These are phyloP conservation scores for Epichloe brachyelytri DNA, from an alignment of 2,329 filamentous ascomycete genomes.

Conservation along the genomic window DNA sequence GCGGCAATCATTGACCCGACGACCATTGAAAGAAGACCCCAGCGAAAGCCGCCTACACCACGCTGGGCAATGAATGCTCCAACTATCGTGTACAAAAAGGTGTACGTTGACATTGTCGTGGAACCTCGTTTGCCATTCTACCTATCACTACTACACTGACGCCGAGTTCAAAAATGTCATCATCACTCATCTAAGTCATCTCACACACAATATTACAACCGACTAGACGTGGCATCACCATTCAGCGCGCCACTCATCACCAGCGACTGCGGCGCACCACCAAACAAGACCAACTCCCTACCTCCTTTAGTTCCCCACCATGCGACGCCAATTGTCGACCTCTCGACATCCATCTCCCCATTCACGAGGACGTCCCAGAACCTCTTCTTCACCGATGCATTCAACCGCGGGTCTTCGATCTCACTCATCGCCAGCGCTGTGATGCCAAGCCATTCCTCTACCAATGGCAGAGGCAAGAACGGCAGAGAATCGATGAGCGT, in stretches of 20 bases:
- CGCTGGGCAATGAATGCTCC: no score
- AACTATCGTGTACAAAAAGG: no score
- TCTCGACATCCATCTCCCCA: conserved; percentile 81
- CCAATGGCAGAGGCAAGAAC: conserved; percentile 51
- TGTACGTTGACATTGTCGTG: no score
- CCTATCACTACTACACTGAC: no score
- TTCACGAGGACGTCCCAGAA: conserved; percentile 70
- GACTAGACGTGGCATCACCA: conserved; percentile 18
- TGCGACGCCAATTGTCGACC: conserved; percentile 62
- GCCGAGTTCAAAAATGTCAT: no score
- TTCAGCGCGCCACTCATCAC: conserved; percentile 44
- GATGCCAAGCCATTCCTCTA: conserved; percentile 72
- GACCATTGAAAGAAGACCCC: no score
- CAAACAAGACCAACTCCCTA: conserved; percentile 34
- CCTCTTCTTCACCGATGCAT: conserved; percentile 51
- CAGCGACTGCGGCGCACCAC: conserved; percentile 11
- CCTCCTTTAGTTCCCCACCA: conserved; percentile 65
- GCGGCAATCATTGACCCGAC: no score
- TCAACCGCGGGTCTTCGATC: conserved; percentile 48
- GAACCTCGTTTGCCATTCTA: no score
- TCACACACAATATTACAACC: conserved; percentile 17
- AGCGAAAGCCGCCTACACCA: no score
- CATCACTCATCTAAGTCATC: background rate
- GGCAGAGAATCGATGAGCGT: conserved; percentile 71
- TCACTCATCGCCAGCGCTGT: conserved; percentile 54